Evolutionary conservation across 257 asterid species (phyloP).

Genomic region (Primulina eburnea): DNA sequence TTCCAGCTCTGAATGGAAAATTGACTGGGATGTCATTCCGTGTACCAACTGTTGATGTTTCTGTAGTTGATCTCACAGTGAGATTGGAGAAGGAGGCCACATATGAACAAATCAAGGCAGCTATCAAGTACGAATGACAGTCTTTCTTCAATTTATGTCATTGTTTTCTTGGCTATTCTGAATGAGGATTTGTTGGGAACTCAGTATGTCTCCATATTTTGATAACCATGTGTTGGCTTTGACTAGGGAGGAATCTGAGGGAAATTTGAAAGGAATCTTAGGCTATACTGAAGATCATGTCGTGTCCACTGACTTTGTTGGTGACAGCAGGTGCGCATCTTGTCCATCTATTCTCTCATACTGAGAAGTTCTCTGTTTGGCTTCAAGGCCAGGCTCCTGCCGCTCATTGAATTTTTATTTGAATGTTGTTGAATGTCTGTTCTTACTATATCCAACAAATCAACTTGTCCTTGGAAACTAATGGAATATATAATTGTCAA

Average conservation of each 20-base stretch:
- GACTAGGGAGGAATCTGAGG: conserved; percentile 77
- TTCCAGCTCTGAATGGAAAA: conserved; percentile 79
- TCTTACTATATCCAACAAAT: not conserved
- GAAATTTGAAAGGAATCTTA: conserved; percentile 73
- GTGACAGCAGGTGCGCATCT: conserved; percentile 64
- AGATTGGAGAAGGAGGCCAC: conserved; percentile 70
- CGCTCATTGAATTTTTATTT: not conserved
- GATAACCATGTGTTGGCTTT: not conserved
- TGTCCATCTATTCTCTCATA: not conserved
- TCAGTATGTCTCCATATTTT: not conserved
- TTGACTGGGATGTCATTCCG: conserved; percentile 96
- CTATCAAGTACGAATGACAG: conserved; percentile 57
- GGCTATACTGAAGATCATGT: conserved; percentile 93
- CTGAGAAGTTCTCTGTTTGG: not conserved
- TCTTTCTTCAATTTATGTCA: conserved; percentile 1
- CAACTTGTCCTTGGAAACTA: not conserved
- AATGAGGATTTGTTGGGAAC: not conserved
- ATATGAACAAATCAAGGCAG: conserved; percentile 77
- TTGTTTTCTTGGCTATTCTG: not conserved
- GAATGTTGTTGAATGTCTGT: not conserved
- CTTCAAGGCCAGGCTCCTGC: not conserved
- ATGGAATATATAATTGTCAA: conserved; percentile 7
- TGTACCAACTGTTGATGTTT: conserved; percentile 88
- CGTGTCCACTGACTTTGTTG: conserved; percentile 84
- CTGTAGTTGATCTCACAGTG: conserved; percentile 81